Conservation (phyloP, 2,329 filamentous ascomycete genomes). For the Xylaria sp. region DNA sequence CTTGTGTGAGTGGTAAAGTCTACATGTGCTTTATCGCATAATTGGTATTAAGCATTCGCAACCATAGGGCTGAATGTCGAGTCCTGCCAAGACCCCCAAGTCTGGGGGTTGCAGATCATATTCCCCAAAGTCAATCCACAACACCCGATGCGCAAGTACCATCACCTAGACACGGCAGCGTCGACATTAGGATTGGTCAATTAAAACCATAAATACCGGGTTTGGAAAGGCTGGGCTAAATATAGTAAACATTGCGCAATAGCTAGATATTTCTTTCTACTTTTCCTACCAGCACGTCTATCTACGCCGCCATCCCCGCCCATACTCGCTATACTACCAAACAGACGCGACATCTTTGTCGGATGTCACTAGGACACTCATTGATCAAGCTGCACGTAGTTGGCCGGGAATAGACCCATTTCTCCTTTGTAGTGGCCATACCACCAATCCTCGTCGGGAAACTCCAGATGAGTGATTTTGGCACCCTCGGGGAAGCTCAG, state of each 20-base stretch:
- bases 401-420: constrained; percentile 81
- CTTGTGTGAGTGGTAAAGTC: no score
- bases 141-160: no score
- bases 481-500: constrained; percentile 88
- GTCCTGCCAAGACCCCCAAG: constrained; percentile 9
- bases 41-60: background rate
- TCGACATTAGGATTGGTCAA: background rate
- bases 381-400: constrained; percentile 61
- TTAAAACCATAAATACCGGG: background rate
- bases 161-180: background rate
- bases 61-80: constrained; percentile 26
- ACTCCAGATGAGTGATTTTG: constrained; percentile 82
- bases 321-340: constrained; percentile 27
- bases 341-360: constrained; percentile 2
- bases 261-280: constrained; percentile 16
- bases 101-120: constrained; percentile 8
- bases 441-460: constrained; percentile 99
- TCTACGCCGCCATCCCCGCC: constrained; percentile 20
- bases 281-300: constrained; percentile 24
- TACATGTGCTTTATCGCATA: background rate
- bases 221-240: background rate
- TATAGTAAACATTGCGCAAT: constrained; percentile 2
- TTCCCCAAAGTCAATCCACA: background rate
- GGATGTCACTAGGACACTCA: constrained; percentile 28
- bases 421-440: constrained; percentile 82